A percentile compares a stretch with the other conserved stretches of the same genome.
Evolutionary conservation across 2,329 filamentous ascomycete species (phyloP).

Genomic region (Trichoderma endophyticum): DNA sequence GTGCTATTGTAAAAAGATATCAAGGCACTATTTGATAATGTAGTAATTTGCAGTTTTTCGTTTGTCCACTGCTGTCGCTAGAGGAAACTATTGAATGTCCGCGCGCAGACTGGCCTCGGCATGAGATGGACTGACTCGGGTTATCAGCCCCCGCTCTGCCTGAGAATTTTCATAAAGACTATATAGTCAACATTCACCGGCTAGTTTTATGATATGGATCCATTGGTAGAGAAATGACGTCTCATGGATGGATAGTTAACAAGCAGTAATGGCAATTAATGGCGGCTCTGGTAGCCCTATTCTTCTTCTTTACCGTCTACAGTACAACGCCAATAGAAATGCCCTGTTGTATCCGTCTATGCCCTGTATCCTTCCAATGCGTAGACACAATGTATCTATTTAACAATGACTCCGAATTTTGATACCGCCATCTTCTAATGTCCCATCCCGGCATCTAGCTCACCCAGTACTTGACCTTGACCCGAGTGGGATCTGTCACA

Average conservation of each 20-base stretch:
- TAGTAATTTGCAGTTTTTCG: background rate
- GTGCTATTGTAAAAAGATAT: background rate
- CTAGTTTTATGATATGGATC: background rate
- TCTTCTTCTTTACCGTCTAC: background rate
- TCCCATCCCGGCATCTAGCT: background rate
- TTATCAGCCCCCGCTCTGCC: background rate
- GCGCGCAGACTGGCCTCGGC: background rate
- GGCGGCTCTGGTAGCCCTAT: background rate
- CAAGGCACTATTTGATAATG: background rate
- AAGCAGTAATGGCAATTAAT: background rate
- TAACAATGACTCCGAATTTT: background rate
- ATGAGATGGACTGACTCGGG: background rate
- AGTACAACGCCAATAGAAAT: background rate
- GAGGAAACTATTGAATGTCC: background rate
- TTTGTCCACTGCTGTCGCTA: background rate
- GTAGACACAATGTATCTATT: background rate
- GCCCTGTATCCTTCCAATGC: background rate
- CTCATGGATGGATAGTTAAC: background rate
- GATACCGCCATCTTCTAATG: background rate
- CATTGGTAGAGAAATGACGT: background rate
- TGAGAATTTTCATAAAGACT: background rate
- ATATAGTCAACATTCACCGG: background rate
- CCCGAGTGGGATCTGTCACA: constrained; percentile 19
- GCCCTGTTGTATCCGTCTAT: background rate
- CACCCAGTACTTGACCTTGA: constrained; percentile 13